Evolutionary conservation across 176 grass and related monocot genomes (phyloP), one percentile per base, ranked within the genome.

Genomic region (Lolium rigidum): DNA sequence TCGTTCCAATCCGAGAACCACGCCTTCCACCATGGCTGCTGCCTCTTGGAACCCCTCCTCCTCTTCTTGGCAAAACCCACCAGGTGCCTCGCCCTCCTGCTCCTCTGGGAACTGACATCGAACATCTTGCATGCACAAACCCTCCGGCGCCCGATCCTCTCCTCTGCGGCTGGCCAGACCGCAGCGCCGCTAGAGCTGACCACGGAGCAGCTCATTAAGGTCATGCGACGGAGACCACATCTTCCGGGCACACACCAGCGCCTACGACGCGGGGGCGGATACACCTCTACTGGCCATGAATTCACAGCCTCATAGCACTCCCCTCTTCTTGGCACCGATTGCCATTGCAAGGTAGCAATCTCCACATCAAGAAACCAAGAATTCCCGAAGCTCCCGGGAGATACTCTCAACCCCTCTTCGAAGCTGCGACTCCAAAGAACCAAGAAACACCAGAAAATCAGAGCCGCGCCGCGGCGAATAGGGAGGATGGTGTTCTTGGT

Each of bases 1-100:
- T 92, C 84, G 11, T 91, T 92, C 70, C 85, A 86, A 20, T 95
- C 91, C 3, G 90, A 80, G 77, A 98, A 94, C 41, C 90, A 63
- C 1, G 85, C 78, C 57, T 82, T 69, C 96, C 96, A 98, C 96
- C 96, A 95, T 2, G 91, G 81, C 38, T 81, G 91, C 80, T 92
- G 87, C 84, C 49, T 92, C 69, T 39, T 83, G 73, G 67, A 84
- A 49, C 73, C 50, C 86, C 82, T 66, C 60, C 73, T 86, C 80
- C 59, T 85, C 31, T 81, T 89, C 0, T 76, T 76, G 24, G 88
- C 92, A 28, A 88, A 97, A 2, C 82, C 81, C 80, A 92, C 79
- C 21, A 86, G 62, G 15, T 82, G 86, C 35, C 49, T 81, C 20
- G 20, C 18, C 43, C 73, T 80, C 39, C 80, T 77, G 47, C 88